Evolutionary conservation across 2,329 filamentous ascomycete genomes (phyloP).

Genomic region (Saccharata proteae): DNA sequence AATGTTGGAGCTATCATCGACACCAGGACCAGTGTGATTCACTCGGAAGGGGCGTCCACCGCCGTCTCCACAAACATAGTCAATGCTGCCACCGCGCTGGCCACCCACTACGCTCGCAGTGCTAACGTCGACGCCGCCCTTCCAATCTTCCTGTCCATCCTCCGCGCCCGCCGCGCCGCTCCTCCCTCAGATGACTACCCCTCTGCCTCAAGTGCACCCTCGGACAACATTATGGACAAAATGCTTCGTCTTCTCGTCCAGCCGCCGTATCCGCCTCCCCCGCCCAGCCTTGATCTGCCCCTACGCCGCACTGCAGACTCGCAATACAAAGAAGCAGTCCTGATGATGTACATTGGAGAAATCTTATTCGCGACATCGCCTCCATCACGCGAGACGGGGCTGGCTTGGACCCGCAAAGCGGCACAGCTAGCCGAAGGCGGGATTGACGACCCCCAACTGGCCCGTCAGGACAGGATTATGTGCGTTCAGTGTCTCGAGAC

Average conservation of each 20-base stretch:
- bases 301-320: conserved; percentile 53
- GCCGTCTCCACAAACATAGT: conserved; percentile 60
- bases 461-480: conserved; percentile 38
- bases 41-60: conserved; percentile 6
- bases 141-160: conserved; percentile 73
- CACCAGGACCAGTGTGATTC: conserved; percentile 44
- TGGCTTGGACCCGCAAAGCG: conserved; percentile 82
- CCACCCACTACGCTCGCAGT: conserved; percentile 61
- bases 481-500: conserved; percentile 69
- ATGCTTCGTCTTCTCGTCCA: conserved; percentile 38
- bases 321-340: conserved; percentile 70
- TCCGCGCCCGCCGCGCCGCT: conserved; percentile 59
- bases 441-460: conserved; percentile 13
- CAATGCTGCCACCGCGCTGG: conserved; percentile 61
- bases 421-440: conserved; percentile 66
- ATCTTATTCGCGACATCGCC: conserved; percentile 67
- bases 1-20: conserved; percentile 43
- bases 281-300: conserved; percentile 55
- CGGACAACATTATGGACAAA: conserved; percentile 18
- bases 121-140: conserved; percentile 58
- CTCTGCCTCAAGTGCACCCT: conserved; percentile 10
- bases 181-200: conserved; percentile 19
- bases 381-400: conserved; percentile 47
- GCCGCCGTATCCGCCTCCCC: conserved; percentile 55
- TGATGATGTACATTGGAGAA: conserved; percentile 87